Evolutionary conservation across 768 basidiomycete genomes (phyloP).

Genomic region (Podaxis carcinomalis): DNA sequence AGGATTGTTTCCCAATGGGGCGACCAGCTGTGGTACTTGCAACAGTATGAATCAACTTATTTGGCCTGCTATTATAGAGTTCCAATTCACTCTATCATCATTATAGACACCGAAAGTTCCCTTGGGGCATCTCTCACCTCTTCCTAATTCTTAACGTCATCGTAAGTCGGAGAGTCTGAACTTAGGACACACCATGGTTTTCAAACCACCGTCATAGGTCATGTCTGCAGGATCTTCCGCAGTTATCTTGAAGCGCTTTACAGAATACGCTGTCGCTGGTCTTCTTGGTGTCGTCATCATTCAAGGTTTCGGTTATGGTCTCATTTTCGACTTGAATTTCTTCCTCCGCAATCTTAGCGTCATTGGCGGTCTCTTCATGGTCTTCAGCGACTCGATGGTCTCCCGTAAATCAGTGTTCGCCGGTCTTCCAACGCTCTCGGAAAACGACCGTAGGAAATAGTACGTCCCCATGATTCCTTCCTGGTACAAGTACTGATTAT

Average conservation of each 20-base stretch:
- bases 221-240: constrained; percentile 85
- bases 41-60: constrained; percentile 58
- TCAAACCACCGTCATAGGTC: constrained; percentile 42
- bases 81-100: constrained; percentile 12
- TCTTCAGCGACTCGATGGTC: constrained; percentile 93
- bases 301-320: constrained; percentile 97
- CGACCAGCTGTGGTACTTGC: constrained; percentile 98
- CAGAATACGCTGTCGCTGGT: constrained; percentile 86
- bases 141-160: constrained; percentile 91
- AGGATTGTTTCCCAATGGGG: constrained; percentile 92
- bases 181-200: not conserved
- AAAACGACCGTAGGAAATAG: constrained; percentile 99
- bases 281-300: constrained; percentile 88
- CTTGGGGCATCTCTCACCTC: constrained; percentile 90
- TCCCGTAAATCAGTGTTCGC: constrained; percentile 86
- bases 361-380: constrained; percentile 98
- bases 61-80: not conserved
- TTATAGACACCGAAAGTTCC: constrained; percentile 87
- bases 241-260: constrained; percentile 82
- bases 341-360: constrained; percentile 99
- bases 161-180: constrained; percentile 46
- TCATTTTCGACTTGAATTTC: constrained; percentile 99
- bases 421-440: constrained; percentile 83
- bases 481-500: not conserved
- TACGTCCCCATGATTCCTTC: constrained; percentile 33